phyloP scores from a whole-genome alignment of 352 stramenopile species.

The Phytophthora idaei region DNA sequence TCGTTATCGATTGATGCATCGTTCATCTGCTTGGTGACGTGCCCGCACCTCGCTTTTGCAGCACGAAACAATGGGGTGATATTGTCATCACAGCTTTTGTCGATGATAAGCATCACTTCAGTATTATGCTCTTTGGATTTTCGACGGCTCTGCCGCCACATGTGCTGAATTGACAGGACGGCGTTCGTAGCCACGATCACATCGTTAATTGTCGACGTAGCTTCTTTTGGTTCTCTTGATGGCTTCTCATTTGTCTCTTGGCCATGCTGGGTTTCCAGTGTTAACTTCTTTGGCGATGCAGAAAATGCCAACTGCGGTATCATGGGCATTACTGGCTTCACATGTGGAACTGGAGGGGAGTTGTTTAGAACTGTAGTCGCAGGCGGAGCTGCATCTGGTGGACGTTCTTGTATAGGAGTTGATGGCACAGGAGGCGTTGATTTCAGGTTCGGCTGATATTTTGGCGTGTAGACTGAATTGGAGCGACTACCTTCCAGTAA shows the following conservation, averaged over 20 bases:
- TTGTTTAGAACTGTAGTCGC: not conserved
- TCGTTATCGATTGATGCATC: not conserved
- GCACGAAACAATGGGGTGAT: slow-evolving; percentile 15
- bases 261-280: no score
- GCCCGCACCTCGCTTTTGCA: not conserved
- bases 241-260: not conserved
- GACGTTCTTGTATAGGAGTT: not conserved
- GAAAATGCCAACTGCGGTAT: slow-evolving; percentile 5
- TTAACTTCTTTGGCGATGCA: not conserved
- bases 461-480: no score
- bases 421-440: not conserved
- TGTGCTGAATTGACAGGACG: slow-evolving; percentile 16
- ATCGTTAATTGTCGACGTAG: slow-evolving; percentile 1
- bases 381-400: not conserved
- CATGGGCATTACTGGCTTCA: slow-evolving; percentile 28
- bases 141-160: slow-evolving; percentile 10
- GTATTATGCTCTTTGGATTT: not conserved
- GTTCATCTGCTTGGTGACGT: not conserved
- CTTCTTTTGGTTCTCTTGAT: not conserved
- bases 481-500: not conserved
- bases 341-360: slow-evolving; percentile 23
- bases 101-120: slow-evolving; percentile 20
- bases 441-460: not conserved
- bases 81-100: slow-evolving; percentile 11
- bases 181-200: slow-evolving; percentile 14